A percentile compares a stretch with the other conserved stretches of the same genome.
Conservation (phyloP, 805 yeast species). For the Tetrapisispora fleetii region DNA sequence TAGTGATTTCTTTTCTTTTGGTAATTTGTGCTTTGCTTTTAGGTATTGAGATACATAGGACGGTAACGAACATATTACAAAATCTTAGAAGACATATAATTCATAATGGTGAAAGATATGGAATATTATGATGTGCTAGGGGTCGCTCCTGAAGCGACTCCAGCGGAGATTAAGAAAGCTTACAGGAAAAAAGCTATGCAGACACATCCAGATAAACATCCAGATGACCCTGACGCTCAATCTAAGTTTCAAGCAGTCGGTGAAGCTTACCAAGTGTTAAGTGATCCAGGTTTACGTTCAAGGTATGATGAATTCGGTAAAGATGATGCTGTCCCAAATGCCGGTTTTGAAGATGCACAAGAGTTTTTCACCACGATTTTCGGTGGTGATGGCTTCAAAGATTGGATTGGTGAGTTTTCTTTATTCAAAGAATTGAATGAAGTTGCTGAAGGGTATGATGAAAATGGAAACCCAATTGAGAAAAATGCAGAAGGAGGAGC, state of each 20-base stretch:
- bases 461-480: slow-evolving; percentile 16
- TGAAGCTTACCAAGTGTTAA: slow-evolving; percentile 68
- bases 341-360: slow-evolving; percentile 74
- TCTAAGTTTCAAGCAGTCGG: slow-evolving; percentile 69
- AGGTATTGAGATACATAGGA: too few relatives aligned
- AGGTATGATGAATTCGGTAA: slow-evolving; percentile 83
- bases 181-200: slow-evolving; percentile 82
- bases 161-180: slow-evolving; percentile 82
- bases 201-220: slow-evolving; percentile 94
- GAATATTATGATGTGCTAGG: slow-evolving; percentile 76
- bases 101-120: slow-evolving; percentile 70
- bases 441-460: slow-evolving; percentile 35
- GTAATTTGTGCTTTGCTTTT: too few relatives aligned
- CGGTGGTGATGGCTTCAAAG: slow-evolving; percentile 72
- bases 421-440: slow-evolving; percentile 54
- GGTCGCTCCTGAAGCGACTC: slow-evolving; percentile 59
- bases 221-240: slow-evolving; percentile 87
- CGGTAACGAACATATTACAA: too few relatives aligned
- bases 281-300: slow-evolving; percentile 57
- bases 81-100: background rate
- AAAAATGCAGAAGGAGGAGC: background rate
- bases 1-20: too few relatives aligned
- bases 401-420: slow-evolving; percentile 71
- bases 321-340: slow-evolving; percentile 56
- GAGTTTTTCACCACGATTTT: slow-evolving; percentile 78